Evolutionary conservation across 805 yeast species (phyloP).

Genomic region (Pichia nakasei): DNA sequence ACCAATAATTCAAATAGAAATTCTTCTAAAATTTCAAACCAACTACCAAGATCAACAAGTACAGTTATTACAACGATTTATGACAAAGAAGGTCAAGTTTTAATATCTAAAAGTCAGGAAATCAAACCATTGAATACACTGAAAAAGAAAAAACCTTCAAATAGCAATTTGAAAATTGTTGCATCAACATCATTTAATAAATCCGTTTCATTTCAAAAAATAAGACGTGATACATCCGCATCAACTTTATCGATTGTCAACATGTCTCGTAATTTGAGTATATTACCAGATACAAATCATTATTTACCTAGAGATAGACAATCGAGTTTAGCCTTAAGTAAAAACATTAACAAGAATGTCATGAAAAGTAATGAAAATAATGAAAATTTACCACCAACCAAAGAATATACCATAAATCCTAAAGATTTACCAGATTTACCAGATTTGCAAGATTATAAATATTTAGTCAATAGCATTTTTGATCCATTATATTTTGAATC

Average conservation of each 20-base stretch:
- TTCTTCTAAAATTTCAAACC: neutral
- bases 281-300: constrained; percentile 7
- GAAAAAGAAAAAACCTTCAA: constrained; percentile 12
- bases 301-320: neutral
- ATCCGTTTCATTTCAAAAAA: constrained; percentile 36
- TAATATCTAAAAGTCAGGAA: constrained; percentile 17
- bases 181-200: constrained; percentile 42
- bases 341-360: too few species aligned
- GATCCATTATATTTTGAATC: neutral
- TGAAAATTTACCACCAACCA: constrained; percentile 4
- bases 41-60: constrained; percentile 24
- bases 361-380: neutral
- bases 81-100: constrained; percentile 25
- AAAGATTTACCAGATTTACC: constrained; percentile 21
- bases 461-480: constrained; percentile 25
- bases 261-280: constrained; percentile 10
- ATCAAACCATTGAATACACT: neutral
- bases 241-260: constrained; percentile 11
- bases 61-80: constrained; percentile 26
- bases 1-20: neutral
- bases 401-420: constrained; percentile 15
- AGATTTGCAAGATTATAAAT: constrained; percentile 23
- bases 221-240: constrained; percentile 9
- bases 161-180: constrained; percentile 27
- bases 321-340: neutral